Conservation (phyloP, 169 alveolate genomes). For the Plasmodium malariae region DNA sequence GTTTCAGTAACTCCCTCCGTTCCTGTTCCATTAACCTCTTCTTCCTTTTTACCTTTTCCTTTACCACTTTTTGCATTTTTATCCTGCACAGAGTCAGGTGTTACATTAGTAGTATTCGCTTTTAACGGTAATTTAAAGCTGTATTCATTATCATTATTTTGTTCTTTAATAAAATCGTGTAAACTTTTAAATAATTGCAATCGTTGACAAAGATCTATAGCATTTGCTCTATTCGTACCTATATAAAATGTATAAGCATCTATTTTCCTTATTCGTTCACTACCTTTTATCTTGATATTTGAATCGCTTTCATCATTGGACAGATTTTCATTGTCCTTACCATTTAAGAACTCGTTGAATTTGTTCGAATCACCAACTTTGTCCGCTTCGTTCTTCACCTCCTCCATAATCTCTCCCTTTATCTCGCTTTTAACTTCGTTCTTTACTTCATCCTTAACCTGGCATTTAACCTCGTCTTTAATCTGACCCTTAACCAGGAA, state of each 20-base stretch:
- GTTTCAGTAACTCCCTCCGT: neutral
- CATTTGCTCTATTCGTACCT: slow-evolving; percentile 82
- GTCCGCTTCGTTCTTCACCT: neutral
- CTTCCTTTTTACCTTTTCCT: neutral
- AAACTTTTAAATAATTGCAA: slow-evolving; percentile 75
- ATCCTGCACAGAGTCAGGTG: neutral
- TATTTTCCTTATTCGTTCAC: slow-evolving; percentile 49
- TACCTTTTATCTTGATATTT: slow-evolving; percentile 25
- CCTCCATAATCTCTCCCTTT: slow-evolving; percentile 6
- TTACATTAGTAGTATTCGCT: neutral
- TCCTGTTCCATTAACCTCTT: slow-evolving; percentile 1
- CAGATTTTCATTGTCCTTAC: slow-evolving; percentile 11
- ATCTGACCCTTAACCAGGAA: neutral
- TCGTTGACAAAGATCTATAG: slow-evolving; percentile 80
- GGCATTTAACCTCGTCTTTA: neutral
- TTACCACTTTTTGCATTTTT: slow-evolving; percentile 4
- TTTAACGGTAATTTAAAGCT: slow-evolving; percentile 84
- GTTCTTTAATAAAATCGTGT: slow-evolving; percentile 78
- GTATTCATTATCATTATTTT: slow-evolving; percentile 81
- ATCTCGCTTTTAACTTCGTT: neutral
- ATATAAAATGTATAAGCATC: slow-evolving; percentile 77
- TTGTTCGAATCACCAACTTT: neutral
- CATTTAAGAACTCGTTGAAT: neutral
- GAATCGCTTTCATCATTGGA: slow-evolving; percentile 52
- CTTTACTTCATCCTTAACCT: neutral